Evolutionary conservation across 148 eudicot genomes (phyloP).

Genomic region (Amaranthus hypochondriacus): DNA sequence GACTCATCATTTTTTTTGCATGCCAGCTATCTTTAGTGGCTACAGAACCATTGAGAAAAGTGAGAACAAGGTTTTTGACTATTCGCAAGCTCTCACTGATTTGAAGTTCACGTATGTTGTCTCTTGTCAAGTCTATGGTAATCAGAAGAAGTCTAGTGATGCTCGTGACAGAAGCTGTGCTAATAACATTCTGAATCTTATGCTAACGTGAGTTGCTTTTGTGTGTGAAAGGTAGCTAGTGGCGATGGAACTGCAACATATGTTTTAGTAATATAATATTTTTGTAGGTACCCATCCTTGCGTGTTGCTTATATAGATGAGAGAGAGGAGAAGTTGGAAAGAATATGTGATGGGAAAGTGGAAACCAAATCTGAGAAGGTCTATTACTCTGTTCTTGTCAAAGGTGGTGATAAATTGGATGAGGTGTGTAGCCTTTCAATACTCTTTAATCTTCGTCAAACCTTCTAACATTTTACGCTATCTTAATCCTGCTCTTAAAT

Average conservation of each 20-base stretch:
- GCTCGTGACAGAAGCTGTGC: constrained; percentile 68
- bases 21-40: constrained; percentile 72
- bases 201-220: constrained; percentile 57
- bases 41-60: constrained; percentile 67
- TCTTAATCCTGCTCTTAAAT: constrained; percentile 10
- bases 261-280: constrained; percentile 7
- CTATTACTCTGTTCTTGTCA: constrained; percentile 93
- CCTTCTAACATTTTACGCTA: background rate
- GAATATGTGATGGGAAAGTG: constrained; percentile 11
- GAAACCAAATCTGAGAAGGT: constrained; percentile 58
- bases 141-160: constrained; percentile 76
- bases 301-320: constrained; percentile 97
- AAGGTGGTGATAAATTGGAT: constrained; percentile 87
- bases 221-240: background rate
- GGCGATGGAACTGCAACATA: background rate
- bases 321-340: constrained; percentile 45
- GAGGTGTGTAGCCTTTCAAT: constrained; percentile 47
- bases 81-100: constrained; percentile 81
- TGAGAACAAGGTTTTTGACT: constrained; percentile 33
- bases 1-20: background rate
- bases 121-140: constrained; percentile 94
- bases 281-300: constrained; percentile 82
- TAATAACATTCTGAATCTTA: constrained; percentile 72
- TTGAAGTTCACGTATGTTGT: constrained; percentile 95
- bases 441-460: background rate